phyloP scores from a whole-genome alignment of 352 stramenopile species.

The Phytopythium litorale region DNA sequence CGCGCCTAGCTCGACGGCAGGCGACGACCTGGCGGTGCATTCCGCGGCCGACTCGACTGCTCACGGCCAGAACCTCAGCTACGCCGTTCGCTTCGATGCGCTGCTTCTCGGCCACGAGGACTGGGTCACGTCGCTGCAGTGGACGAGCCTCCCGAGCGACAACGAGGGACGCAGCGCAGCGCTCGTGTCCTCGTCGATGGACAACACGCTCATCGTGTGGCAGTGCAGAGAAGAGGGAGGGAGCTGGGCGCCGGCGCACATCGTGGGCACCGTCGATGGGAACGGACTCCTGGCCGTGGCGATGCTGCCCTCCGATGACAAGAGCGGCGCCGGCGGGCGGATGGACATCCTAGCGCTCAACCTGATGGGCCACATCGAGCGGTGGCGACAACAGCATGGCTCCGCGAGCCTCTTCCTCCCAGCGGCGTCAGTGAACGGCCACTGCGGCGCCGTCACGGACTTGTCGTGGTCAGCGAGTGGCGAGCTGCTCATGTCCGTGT shows the following conservation, averaged over 20 bases:
- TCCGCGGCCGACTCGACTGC: conserved; percentile 2
- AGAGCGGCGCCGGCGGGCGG: not conserved
- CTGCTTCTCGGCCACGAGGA: conserved; percentile 73
- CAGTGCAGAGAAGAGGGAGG: conserved; percentile 14
- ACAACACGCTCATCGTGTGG: conserved; percentile 77
- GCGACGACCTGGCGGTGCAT: not conserved
- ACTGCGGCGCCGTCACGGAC: conserved; percentile 55
- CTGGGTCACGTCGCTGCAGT: conserved; percentile 74
- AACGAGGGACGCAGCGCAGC: conserved; percentile 2
- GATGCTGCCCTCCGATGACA: conserved; percentile 19
- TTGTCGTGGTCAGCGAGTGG: conserved; percentile 58
- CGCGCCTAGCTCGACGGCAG: not conserved
- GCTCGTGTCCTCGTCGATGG: conserved; percentile 71
- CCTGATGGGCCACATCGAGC: conserved; percentile 63
- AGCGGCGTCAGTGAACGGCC: conserved; percentile 46
- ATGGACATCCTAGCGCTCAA: conserved; percentile 60
- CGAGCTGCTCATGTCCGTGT: conserved; percentile 71
- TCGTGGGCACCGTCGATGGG: conserved; percentile 54
- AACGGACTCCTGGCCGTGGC: conserved; percentile 46
- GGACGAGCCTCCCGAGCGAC: conserved; percentile 22
- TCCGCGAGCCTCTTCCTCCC: conserved; percentile 52
- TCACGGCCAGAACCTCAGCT: conserved; percentile 7
- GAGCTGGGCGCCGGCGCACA: conserved; percentile 43
- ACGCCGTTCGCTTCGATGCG: conserved; percentile 61
- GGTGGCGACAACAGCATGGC: conserved; percentile 50